A percentile compares a stretch with the other conserved stretches of the same genome.
These are phyloP conservation scores for Colletotrichum liaoningense DNA, from an alignment of 2,329 filamentous ascomycete genomes.

Conservation along the genomic window DNA sequence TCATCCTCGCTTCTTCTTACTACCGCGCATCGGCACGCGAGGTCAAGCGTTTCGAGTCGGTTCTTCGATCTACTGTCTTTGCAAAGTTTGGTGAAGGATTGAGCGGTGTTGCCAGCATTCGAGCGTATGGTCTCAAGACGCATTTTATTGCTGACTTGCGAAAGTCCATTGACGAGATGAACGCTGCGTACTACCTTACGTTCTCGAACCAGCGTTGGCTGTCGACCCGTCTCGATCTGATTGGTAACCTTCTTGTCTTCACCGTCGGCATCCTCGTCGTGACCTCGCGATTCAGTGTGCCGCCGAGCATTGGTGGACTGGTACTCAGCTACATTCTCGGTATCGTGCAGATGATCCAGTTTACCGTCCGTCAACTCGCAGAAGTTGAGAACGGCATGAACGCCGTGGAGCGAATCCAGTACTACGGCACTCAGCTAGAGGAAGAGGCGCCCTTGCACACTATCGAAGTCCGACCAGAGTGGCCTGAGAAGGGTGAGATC, in stretches of 20 bases:
- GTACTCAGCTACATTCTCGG: constrained; percentile 93
- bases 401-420: constrained; percentile 88
- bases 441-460: constrained; percentile 89
- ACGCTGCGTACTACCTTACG: constrained; percentile 92
- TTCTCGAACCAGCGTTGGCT: constrained; percentile 97
- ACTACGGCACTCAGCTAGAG: constrained; percentile 88
- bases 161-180: constrained; percentile 87
- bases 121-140: constrained; percentile 85
- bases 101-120: constrained; percentile 84
- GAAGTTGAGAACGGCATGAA: constrained; percentile 99
- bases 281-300: constrained; percentile 86
- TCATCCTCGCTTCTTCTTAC: constrained; percentile 85
- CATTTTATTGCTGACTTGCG: constrained; percentile 79
- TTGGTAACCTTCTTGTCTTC: constrained; percentile 88
- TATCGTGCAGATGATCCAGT: constrained; percentile 96
- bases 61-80: constrained; percentile 89
- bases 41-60: constrained; percentile 92
- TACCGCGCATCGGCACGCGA: constrained; percentile 93
- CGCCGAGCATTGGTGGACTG: constrained; percentile 86
- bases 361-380: constrained; percentile 91
- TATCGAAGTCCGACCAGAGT: constrained; percentile 76
- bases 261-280: constrained; percentile 91
- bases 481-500: constrained; percentile 90
- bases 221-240: constrained; percentile 83
- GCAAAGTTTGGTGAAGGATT: constrained; percentile 92